A percentile compares a stretch with the other conserved stretches of the same genome.
Evolutionary conservation across 805 yeast genomes (phyloP).

Genomic region (Monosporozyma aerobia): DNA sequence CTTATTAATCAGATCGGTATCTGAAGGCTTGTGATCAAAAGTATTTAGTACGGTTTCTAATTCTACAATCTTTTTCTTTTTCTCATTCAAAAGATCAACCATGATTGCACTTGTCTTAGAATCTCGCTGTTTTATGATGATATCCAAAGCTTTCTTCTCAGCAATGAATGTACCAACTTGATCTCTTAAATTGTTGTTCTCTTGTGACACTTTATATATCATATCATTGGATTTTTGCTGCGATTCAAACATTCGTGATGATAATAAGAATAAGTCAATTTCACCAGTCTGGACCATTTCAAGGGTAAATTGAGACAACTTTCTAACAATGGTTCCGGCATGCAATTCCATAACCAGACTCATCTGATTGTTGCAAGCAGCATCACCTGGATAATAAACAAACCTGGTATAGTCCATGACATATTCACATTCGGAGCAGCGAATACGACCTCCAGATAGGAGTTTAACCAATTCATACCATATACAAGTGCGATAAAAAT

Average conservation of each 20-base stretch:
- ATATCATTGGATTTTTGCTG: conserved; percentile 11
- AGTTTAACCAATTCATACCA: conserved; percentile 22
- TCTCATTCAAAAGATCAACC: conserved; percentile 20
- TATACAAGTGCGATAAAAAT: conserved; percentile 1
- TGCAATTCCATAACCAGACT: neutral
- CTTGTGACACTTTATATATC: neutral
- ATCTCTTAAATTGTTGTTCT: neutral
- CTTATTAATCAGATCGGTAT: conserved; percentile 13
- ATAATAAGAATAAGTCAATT: conserved; percentile 19
- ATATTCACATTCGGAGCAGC: neutral
- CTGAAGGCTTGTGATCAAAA: conserved; percentile 4
- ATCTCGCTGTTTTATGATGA: conserved; percentile 16
- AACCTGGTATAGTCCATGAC: neutral
- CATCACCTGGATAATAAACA: neutral
- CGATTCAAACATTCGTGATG: conserved; percentile 11
- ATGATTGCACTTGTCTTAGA: conserved; percentile 14
- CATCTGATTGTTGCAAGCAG: neutral
- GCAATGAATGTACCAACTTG: conserved; percentile 3
- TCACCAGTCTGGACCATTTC: conserved; percentile 11
- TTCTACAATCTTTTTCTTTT: conserved; percentile 18
- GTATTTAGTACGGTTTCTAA: conserved; percentile 9
- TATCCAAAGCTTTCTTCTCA: conserved; percentile 10
- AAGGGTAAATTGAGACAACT: conserved; percentile 16
- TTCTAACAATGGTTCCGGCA: conserved; percentile 9
- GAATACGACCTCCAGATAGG: neutral